Base-by-base conservation (phyloP, 192 early-diverging fungal genomes). In the Backusella westeae region DNA sequence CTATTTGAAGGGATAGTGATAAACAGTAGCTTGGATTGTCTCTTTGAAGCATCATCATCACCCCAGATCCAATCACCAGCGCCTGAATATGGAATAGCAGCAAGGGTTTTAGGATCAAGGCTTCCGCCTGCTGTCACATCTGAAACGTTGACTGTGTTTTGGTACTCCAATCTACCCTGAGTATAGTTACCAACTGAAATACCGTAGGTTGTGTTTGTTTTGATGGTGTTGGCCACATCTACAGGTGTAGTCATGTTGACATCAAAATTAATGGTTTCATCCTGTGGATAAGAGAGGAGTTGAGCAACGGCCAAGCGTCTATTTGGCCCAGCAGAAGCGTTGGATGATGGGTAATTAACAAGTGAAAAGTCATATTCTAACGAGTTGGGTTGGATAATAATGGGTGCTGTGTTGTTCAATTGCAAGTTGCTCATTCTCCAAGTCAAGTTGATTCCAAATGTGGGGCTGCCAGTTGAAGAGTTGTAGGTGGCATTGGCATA, bases 161-260 rank as follows among this genome's bases (percentile, higher is more conserved):
- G 76, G 29, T 78, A 83, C 49, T 83, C 82, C 10, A 80, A 38
- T 17, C 82, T 76, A 49, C 82, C 82, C 70, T 83, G 76, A 34
- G 76, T 75, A 70, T 80, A 83, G 3, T 75, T 32, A 52, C 82
- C 82, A 36, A 83, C 63, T 0, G 78, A 80, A 6, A 75, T 23
- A 52, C 82, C 82, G 35, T 78, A 78, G 0, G 82, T 83, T 4
- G 21, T 2, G 39, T 83, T 83, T 19, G 75, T 72, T 52, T 78
- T 80, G 34, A 83, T 83, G 10, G 36, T 36, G 19, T 76, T 59
- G 23, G 78, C 75, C 10, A 66, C 73, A 66, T 66, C 66, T 0
- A 75, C 65, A 26, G 82, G 72, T 39, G 78, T 80, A 34, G 82
- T 80, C 14, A 39, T 74, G 36, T 83, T 83, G 6, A 83, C 75